Base-by-base conservation (phyloP, 2,329 filamentous ascomycete species). In the Fusarium multiceps region DNA sequence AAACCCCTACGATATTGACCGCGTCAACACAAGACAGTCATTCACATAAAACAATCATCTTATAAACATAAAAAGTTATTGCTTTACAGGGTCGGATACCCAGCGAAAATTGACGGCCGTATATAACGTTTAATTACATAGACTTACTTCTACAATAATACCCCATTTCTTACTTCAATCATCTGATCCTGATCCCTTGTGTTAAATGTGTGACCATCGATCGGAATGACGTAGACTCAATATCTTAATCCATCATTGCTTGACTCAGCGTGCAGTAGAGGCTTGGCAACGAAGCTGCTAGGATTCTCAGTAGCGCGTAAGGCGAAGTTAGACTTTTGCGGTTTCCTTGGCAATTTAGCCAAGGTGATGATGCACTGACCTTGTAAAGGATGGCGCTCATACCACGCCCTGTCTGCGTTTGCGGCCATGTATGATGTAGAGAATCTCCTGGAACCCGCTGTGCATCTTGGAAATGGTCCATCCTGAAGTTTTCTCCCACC, bases 1-100 rank as follows among this genome's bases (percentile, higher is more conserved):
- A 4, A 70, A 70, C 41, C 68, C 68, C 13, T 70, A 70, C 40
- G 63, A 70, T 11, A 70, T 70, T 21, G 68, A 70, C n/a, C 43
- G 68, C 5, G 68, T 70, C 55, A 70, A 70, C 42, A 70, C 68
- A 23, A 68, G 53, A 30, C 67, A 68, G 16, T 70, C 68, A 25
- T 70, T 70, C 42, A 68, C 67, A 45, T 70, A 42, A 61, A 37
- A 49, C 9, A 20, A 49, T 53, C 13, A 34, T 51, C 11, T 21
- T 10, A 30, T 42, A 68, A 66, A 61, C 12, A 37, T 46, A 68
- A 66, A 66, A 66, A 69, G 37, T 61, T 42, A 32, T 27, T 10
- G 34, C 34, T n/a, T 37, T 37, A 45, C 20, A 34, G 40, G 55
- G 60, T 34, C 56, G 45, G 49, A 55, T 55, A 48, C 55, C 49